Evolutionary conservation across 1,284 basidiomycete species (phyloP), one percentile per base, ranked within the genome.

Genomic region (Crocinoboletus sp.): DNA sequence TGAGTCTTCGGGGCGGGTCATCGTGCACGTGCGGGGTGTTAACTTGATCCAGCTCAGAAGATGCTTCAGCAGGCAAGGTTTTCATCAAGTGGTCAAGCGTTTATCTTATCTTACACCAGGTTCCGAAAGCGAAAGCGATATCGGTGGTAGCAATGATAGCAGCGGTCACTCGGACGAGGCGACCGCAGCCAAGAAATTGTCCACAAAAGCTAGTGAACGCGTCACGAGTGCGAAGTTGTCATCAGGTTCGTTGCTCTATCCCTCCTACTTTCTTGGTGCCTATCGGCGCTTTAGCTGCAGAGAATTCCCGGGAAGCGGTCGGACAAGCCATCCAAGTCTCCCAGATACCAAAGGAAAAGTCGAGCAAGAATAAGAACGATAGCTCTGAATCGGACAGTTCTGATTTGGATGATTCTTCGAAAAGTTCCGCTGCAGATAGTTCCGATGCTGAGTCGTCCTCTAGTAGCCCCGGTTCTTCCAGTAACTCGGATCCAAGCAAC

Each of bases 181-280:
- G 6, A 20, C 31, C 11, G 23, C 22, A 13, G 16, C 28, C 44
- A 46, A 43, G 33, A 43, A 48, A 40, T 51, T 23, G 9, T 38
- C 44, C 6, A 16, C 9, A 20, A 61, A 52, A 28, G 11, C 36
- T 19, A 29, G 12, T 11, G 61, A 64, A 31, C 49, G 58, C 19
- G 64, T 66, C 38, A 61, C 63, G 5, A 67, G 63, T 16, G 45
- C 9, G 11, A 67, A 61, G 0, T 39, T 66, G 43, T 67, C 61
- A 29, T 67, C 65, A 48, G 59, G 61, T 65, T 46, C n/a, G 56
- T 3, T 35, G 12, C 4, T 5, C 17, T 13, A 22, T 25, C 24
- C 29, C 11, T 9, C 13, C 6, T 4, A 4, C 13, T 17, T 32
- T 32, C 23, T 41, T 11, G 27, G 25, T 27, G 17, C 39, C 60